A percentile compares a stretch with the other conserved stretches of the same genome.
These are phyloP conservation scores for Leccinum ochraceum DNA, from an alignment of 768 basidiomycete species.

Conservation along the genomic window DNA sequence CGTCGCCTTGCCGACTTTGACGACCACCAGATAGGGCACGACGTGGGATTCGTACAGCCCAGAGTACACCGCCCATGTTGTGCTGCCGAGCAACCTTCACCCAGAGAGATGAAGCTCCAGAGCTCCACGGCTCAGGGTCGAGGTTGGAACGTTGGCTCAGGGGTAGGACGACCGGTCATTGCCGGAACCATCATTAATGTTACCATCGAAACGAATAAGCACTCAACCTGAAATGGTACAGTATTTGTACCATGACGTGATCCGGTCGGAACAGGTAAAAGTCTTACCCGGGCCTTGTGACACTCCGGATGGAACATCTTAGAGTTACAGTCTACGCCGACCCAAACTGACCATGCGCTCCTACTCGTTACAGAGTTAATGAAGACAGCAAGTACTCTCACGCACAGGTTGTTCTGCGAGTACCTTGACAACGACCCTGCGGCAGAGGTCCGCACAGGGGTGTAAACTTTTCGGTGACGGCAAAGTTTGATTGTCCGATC, in stretches of 20 bases:
- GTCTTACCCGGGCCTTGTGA: background rate
- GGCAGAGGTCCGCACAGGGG: background rate
- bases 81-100: constrained; percentile 51
- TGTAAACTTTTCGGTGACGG: background rate
- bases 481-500: background rate
- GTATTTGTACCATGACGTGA: constrained; percentile 85
- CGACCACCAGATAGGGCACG: constrained; percentile 90
- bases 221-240: constrained; percentile 71
- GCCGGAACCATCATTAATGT: constrained; percentile 84
- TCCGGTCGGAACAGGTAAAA: constrained; percentile 38
- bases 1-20: constrained; percentile 35
- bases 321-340: background rate
- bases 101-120: constrained; percentile 88
- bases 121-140: constrained; percentile 74
- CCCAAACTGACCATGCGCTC: background rate
- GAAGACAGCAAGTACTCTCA: background rate
- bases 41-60: constrained; percentile 95
- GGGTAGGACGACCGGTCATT: constrained; percentile 87
- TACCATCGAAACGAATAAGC: constrained; percentile 83
- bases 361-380: background rate
- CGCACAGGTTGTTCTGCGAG: background rate
- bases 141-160: constrained; percentile 55
- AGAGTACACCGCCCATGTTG: constrained; percentile 51
- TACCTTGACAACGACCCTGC: background rate
- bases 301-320: background rate